Percentiles rank a stretch among this genome's conserved stretches.
Conservation (phyloP, 306 rosid species). For the Acmispon strigosus region DNA sequence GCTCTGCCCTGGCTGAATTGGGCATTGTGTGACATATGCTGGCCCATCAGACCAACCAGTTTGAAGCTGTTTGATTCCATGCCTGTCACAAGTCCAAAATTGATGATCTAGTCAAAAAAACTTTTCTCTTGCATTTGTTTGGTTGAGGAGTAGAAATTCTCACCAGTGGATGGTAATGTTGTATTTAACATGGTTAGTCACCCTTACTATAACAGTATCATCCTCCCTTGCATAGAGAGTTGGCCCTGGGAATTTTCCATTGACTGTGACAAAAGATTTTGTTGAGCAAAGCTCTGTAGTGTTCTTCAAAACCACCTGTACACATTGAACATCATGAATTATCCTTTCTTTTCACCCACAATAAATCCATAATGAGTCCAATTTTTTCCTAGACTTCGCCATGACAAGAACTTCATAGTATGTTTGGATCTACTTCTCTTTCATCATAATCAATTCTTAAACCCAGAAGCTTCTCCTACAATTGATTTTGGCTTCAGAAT, state of each 20-base stretch:
- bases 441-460: no score
- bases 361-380: no score
- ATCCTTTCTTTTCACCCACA: neutral
- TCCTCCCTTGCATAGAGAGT: slow-evolving; percentile 66
- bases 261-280: slow-evolving; percentile 43
- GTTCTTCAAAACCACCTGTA: slow-evolving; percentile 59
- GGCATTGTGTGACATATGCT: slow-evolving; percentile 72
- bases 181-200: slow-evolving; percentile 50
- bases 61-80: slow-evolving; percentile 56
- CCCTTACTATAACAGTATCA: slow-evolving; percentile 54
- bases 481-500: no score
- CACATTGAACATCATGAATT: slow-evolving; percentile 5
- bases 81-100: slow-evolving; percentile 36
- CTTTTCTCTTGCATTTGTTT: neutral
- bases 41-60: slow-evolving; percentile 79
- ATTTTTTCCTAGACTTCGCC: no score
- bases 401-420: no score
- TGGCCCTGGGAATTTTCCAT: slow-evolving; percentile 71
- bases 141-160: slow-evolving; percentile 8
- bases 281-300: slow-evolving; percentile 55
- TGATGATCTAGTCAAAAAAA: neutral
- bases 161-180: slow-evolving; percentile 75
- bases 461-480: no score
- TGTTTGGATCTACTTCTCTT: no score
- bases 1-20: slow-evolving; percentile 56